Base-by-base conservation (phyloP, 1,284 basidiomycete species). In the Ustilago xerochloae region DNA sequence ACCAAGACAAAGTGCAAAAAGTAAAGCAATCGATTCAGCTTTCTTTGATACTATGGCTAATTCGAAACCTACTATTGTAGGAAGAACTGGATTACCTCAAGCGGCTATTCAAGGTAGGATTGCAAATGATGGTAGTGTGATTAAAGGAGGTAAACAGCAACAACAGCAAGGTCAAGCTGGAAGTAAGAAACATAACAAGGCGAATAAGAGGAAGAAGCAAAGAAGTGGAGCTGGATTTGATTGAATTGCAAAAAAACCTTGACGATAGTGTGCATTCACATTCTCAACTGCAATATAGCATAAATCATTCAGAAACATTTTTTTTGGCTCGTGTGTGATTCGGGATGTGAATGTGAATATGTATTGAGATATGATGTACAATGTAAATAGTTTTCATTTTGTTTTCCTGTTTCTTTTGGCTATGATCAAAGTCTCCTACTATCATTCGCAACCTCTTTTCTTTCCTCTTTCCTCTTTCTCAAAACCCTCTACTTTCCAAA, bases 101-200 rank as follows among this genome's bases (percentile, higher is more conserved):
- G 64, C 59, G n/a, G 68, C 68, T 8, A 64, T 80, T n/a, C 55
- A 67, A 36, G 77, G 77, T 1, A 60, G 71, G 33, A 55, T 81
- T 22, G 77, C 64, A 3, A 63, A 74, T 38, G 80, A 81, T 43
- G 80, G 80, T 7, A 61, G 49, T 16, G 45, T 64, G 18, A 57
- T 71, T 29, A 48, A 86, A n/a, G n/a, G 13, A 86, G 87, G 29
- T 26, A 32, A 12, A 13, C 62, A 83, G 88, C 15, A 82, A 87
- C 2, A 84, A 75, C 89, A 30, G 56, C 30, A 64, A 53, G 87
- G 86, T 43, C 87, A 85, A 57, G 84, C 86, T 43, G 82, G 85
- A 9, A 89, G 89, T 20, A 97, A 97, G 87, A 95, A 94, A 84
- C 91, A 92, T 79, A 92, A 93, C 87, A 98, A 95, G 86, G 92